Percentiles rank a stretch among this genome's conserved stretches.
phyloP scores from a whole-genome alignment of 2,329 filamentous ascomycete genomes.

The Trichoderma simmonsii region DNA sequence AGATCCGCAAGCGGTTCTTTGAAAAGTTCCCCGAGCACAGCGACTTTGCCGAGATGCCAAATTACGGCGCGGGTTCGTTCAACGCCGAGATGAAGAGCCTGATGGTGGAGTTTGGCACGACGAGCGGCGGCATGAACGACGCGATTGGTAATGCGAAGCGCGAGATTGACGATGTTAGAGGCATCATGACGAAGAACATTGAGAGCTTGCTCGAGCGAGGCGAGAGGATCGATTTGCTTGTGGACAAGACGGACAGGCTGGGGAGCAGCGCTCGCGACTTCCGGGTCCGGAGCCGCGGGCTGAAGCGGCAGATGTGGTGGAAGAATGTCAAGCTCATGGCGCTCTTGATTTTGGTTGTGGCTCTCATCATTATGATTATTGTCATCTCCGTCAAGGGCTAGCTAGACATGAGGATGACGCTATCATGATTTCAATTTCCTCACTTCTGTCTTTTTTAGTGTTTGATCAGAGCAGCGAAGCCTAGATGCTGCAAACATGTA shows the following conservation, averaged over 20 bases:
- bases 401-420: conserved; percentile 3
- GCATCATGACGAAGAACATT: conserved; percentile 95
- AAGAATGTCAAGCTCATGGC: conserved; percentile 97
- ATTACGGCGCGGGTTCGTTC: conserved; percentile 87
- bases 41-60: conserved; percentile 73
- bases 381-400: conserved; percentile 51
- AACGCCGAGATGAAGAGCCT: conserved; percentile 73
- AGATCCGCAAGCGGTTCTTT: conserved; percentile 86
- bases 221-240: conserved; percentile 87
- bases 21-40: conserved; percentile 62
- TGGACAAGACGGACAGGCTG: conserved; percentile 93
- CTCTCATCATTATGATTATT: conserved; percentile 55
- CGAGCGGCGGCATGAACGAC: conserved; percentile 71
- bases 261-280: conserved; percentile 90
- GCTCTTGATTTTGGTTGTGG: conserved; percentile 66
- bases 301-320: conserved; percentile 98
- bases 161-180: conserved; percentile 88
- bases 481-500: conserved; percentile 9
- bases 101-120: conserved; percentile 82
- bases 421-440: not conserved
- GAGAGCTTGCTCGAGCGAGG: conserved; percentile 85
- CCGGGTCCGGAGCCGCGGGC: conserved; percentile 75
- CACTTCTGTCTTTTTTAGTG: not conserved
- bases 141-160: conserved; percentile 77
- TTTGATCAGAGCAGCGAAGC: not conserved